Base-by-base conservation (phyloP, 148 eudicot species). In the Selenicereus undatus region DNA sequence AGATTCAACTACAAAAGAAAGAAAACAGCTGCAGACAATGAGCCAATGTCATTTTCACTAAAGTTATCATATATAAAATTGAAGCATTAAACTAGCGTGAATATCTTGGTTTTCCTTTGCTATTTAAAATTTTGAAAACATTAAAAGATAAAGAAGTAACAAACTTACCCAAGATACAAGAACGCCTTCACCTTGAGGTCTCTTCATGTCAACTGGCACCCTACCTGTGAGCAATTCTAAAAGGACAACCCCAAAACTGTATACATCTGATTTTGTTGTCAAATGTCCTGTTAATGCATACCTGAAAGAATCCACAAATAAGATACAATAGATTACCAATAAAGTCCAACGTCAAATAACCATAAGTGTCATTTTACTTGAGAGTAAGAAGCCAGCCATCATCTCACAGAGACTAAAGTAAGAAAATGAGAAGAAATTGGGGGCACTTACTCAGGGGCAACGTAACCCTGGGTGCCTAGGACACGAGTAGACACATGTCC, bases 381-480 rank as follows among this genome's bases (percentile, higher is more conserved):
- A 48, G 43, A 8, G 78, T 50, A 76, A 66, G 50, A 52, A 45
- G 29, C 30, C n/a, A 78, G 26, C 48, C 14, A 42, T 60, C 62
- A 32, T 26, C 64, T 35, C 20, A 52, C 56, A 43, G 48, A 4
- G 39, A 78, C 50, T 50, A 17, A 35, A 68, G 79, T 21, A 26
- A 72, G 22, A 81, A 74, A 11, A 62, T 64, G 27, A 8, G 24
- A 64, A 69, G 12, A 74, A 50, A 24, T 11, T 1, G 66, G 21
- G 21, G 51, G 69, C 60, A 73, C 95, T 85, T 90, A 95, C 99
- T 95, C 99, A 7, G 99, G 99, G 66, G 99, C 97, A 71, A 95
- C 99, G 76, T 95, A 95, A 81, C 99, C 99, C 79, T 92, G 99
- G 80, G 99, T 95, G 82, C 99, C 99, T 73, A 95, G 85, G 30